Evolutionary conservation across 441 rosid genomes (phyloP).

Genomic region (Croton laevigatus): DNA sequence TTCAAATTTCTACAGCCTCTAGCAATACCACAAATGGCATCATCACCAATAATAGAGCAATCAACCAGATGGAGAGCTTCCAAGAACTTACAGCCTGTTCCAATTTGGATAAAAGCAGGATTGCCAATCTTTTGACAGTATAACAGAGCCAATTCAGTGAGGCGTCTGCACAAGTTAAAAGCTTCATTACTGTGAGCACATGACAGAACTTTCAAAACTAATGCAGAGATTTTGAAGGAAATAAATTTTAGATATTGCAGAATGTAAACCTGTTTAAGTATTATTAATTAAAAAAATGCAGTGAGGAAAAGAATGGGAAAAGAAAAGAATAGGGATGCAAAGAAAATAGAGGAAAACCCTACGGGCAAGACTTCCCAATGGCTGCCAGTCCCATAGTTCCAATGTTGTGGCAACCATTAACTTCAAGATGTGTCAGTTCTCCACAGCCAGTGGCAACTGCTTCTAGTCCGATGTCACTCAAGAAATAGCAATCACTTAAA

Average conservation of each 20-base stretch:
- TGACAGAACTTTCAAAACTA: not conserved
- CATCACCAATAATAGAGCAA: slow-evolving; percentile 80
- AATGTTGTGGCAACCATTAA: slow-evolving; percentile 90
- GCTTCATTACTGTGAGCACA: slow-evolving; percentile 10
- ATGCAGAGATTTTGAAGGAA: not conserved
- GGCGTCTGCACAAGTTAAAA: slow-evolving; percentile 48
- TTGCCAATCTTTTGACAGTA: slow-evolving; percentile 81
- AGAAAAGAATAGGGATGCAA: not conserved
- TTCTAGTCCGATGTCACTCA: slow-evolving; percentile 76
- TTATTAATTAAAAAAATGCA: not conserved
- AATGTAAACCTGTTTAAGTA: not conserved
- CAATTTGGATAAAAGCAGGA: slow-evolving; percentile 68
- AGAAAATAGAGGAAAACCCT: slow-evolving; percentile 14
- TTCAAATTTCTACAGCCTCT: slow-evolving; percentile 75
- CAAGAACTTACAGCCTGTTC: slow-evolving; percentile 71
- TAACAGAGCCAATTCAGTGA: slow-evolving; percentile 71
- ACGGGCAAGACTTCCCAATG: slow-evolving; percentile 79
- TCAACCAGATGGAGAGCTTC: slow-evolving; percentile 85
- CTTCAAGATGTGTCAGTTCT: slow-evolving; percentile 75
- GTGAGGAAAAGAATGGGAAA: not conserved
- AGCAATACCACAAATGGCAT: slow-evolving; percentile 71
- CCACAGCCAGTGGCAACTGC: slow-evolving; percentile 73
- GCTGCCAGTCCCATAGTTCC: slow-evolving; percentile 79
- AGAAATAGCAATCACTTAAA: slow-evolving; percentile 70
- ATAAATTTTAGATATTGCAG: not conserved